phyloP scores from a whole-genome alignment of 2,329 filamentous ascomycete species.

The Pseudogymnoascus sp. region DNA sequence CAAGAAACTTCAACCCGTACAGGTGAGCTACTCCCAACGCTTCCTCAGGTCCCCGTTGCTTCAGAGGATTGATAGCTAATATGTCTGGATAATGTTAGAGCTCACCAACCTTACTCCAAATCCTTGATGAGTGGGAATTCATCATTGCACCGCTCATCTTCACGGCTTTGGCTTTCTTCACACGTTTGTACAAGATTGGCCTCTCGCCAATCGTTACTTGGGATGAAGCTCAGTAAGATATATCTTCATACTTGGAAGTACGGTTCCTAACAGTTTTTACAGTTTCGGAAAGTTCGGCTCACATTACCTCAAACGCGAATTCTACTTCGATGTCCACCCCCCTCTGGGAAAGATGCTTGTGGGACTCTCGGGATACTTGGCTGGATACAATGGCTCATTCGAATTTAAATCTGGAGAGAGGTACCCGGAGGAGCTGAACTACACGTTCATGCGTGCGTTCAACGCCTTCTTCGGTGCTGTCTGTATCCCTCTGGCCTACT shows the following conservation, averaged over 20 bases:
- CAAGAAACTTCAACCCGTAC: constrained; percentile 49
- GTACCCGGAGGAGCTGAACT: constrained; percentile 89
- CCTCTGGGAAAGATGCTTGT: constrained; percentile 98
- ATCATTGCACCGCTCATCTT: constrained; percentile 53
- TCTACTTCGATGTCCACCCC: constrained; percentile 96
- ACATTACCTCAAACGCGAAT: constrained; percentile 97
- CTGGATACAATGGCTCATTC: constrained; percentile 97
- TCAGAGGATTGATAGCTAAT: constrained; percentile 20
- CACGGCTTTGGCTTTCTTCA: constrained; percentile 54
- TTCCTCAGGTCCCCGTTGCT: not conserved
- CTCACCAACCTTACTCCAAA: constrained; percentile 49
- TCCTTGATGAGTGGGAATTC: constrained; percentile 56
- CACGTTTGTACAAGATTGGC: constrained; percentile 61
- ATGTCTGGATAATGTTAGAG: constrained; percentile 23
- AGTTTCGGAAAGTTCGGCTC: constrained; percentile 97
- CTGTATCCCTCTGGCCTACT: constrained; percentile 91
- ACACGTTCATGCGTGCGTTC: constrained; percentile 97
- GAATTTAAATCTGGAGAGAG: constrained; percentile 98
- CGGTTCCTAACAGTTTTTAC: constrained; percentile 16
- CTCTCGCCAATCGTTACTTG: constrained; percentile 65
- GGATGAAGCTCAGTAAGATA: constrained; percentile 64
- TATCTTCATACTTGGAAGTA: constrained; percentile 27
- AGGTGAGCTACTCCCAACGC: constrained; percentile 34
- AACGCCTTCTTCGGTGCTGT: constrained; percentile 90
- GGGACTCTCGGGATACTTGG: constrained; percentile 88